Conservation (phyloP, 306 rosid genomes). For the Bauhinia variegata region DNA sequence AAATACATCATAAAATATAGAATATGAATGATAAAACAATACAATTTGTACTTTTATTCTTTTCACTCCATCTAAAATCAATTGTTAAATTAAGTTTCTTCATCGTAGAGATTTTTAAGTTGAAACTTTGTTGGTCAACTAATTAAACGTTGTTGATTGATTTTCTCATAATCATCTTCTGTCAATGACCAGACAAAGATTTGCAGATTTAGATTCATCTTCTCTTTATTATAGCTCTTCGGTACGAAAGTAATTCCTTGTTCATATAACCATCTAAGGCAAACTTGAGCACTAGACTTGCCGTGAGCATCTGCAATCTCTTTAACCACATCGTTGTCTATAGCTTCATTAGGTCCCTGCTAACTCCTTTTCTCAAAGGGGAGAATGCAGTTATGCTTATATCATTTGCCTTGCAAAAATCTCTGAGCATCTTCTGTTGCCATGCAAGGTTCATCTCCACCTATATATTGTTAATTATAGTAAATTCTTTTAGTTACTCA, state of each 20-base stretch:
- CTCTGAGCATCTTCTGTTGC: conserved; percentile 52
- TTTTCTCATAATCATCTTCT: too few relatives aligned
- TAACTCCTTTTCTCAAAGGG: conserved; percentile 47
- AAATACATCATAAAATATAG: too few relatives aligned
- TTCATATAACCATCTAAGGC: conserved; percentile 34
- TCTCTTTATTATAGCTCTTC: too few relatives aligned
- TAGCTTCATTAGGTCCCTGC: conserved; percentile 44
- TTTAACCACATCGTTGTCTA: conserved; percentile 41
- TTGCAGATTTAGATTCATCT: too few relatives aligned
- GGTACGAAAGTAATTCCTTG: background rate
- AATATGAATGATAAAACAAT: too few relatives aligned
- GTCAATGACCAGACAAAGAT: background rate
- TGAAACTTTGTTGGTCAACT: too few relatives aligned
- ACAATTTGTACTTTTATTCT: too few relatives aligned
- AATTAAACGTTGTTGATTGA: too few relatives aligned
- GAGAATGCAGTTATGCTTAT: conserved; percentile 53
- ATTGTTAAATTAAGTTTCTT: too few relatives aligned
- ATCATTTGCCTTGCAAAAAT: conserved; percentile 47
- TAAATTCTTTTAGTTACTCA: too few relatives aligned
- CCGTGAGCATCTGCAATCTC: conserved; percentile 40
- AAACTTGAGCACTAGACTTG: conserved; percentile 48
- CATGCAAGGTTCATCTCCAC: conserved; percentile 49
- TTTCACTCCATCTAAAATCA: too few relatives aligned
- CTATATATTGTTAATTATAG: conserved; percentile 28
- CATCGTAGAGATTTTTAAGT: too few relatives aligned